phyloP scores from a whole-genome alignment of 2,329 filamentous ascomycete genomes.

The Hypoxylon sp. region DNA sequence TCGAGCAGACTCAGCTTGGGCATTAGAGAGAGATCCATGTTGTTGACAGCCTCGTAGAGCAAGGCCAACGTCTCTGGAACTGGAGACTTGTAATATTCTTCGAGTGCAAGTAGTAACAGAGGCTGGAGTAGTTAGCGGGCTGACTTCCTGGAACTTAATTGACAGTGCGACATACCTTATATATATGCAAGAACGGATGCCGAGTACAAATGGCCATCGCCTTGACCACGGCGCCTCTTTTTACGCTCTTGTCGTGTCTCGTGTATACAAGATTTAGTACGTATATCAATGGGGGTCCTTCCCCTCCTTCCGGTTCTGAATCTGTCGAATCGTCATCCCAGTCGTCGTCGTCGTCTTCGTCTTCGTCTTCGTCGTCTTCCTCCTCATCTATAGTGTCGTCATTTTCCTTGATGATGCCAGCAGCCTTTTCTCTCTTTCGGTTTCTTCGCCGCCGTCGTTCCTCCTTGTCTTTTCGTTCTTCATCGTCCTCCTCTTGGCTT shows the following conservation, averaged over 20 bases:
- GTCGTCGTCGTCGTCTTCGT: constrained; percentile 60
- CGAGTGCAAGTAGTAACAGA: constrained; percentile 86
- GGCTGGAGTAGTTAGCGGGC: constrained; percentile 66
- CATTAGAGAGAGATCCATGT: constrained; percentile 96
- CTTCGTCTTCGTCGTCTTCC: constrained; percentile 61
- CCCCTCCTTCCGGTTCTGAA: constrained; percentile 74
- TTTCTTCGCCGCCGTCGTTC: constrained; percentile 64
- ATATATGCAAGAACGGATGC: constrained; percentile 97
- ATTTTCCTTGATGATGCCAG: constrained; percentile 61
- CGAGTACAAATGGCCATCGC: constrained; percentile 99
- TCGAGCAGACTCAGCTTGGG: constrained; percentile 87
- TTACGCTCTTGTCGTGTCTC: constrained; percentile 92
- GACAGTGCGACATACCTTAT: constrained; percentile 74
- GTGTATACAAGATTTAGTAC: constrained; percentile 98
- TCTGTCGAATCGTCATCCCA: constrained; percentile 65
- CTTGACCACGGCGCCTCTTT: constrained; percentile 94
- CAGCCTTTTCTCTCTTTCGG: constrained; percentile 63
- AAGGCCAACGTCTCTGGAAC: constrained; percentile 87
- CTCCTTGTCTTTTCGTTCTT: constrained; percentile 70
- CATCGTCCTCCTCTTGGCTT: constrained; percentile 83
- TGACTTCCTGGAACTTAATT: neutral
- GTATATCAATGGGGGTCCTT: constrained; percentile 94
- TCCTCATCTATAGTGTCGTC: constrained; percentile 57
- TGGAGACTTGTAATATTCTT: constrained; percentile 96
- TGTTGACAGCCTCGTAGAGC: constrained; percentile 92